These are phyloP conservation scores for Sanghuangporus baumii DNA, from an alignment of 1,284 basidiomycete species.

Conservation along the genomic window DNA sequence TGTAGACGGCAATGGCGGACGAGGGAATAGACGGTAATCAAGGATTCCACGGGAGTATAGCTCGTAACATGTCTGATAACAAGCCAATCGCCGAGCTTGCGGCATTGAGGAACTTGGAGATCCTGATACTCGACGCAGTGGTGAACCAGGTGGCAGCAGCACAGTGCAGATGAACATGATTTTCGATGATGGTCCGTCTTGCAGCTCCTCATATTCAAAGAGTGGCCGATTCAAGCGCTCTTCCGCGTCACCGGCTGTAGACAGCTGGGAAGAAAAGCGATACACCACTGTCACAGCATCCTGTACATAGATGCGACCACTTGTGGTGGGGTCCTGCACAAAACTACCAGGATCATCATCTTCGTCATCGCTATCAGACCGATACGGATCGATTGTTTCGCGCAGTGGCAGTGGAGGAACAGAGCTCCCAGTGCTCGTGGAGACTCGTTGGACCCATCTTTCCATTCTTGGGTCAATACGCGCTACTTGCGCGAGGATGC, in stretches of 20 bases:
- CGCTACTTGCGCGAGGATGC: constrained; percentile 34
- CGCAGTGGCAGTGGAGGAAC: constrained; percentile 41
- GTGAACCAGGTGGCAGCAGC: constrained; percentile 37
- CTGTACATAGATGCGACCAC: constrained; percentile 46
- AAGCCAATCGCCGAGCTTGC: constrained; percentile 53
- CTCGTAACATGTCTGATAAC: constrained; percentile 46
- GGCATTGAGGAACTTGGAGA: constrained; percentile 38
- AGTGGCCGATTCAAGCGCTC: constrained; percentile 25
- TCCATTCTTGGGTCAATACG: constrained; percentile 27
- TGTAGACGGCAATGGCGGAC: constrained; percentile 23
- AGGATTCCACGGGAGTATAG: constrained; percentile 47
- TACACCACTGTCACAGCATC: constrained; percentile 52
- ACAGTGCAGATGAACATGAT: constrained; percentile 42
- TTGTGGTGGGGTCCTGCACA: constrained; percentile 53
- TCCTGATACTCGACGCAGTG: constrained; percentile 39
- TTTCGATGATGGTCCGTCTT: constrained; percentile 18
- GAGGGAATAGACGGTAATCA: constrained; percentile 45
- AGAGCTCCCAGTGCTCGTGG: constrained; percentile 33
- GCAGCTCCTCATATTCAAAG: constrained; percentile 36
- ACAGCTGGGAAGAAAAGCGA: constrained; percentile 35
- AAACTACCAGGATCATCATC: constrained; percentile 26
- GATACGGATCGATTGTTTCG: constrained; percentile 37
- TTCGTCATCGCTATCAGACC: constrained; percentile 44
- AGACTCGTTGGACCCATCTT: constrained; percentile 43
- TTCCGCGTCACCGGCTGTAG: constrained; percentile 16